phyloP scores from a whole-genome alignment of 495 filamentous ascomycete genomes.

The Hypomontagnella monticulosa region DNA sequence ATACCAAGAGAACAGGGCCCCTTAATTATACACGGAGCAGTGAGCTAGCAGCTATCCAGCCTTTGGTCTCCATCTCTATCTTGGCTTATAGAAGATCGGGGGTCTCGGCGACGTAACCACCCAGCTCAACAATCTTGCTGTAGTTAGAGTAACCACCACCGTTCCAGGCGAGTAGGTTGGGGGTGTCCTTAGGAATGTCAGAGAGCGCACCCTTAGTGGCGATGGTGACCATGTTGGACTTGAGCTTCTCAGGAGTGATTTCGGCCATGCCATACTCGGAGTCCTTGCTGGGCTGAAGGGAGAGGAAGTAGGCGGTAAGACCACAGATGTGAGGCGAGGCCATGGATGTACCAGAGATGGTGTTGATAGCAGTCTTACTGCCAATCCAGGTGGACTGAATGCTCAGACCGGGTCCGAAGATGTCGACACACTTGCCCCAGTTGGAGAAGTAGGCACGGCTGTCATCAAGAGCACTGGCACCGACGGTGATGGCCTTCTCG shows the following conservation, averaged over 20 bases:
- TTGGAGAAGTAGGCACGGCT: conserved; percentile 99
- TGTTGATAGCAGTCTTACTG: conserved; percentile 92
- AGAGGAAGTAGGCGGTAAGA: conserved; percentile 97
- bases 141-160: conserved; percentile 95
- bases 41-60: too few species aligned
- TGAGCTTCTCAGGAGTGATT: conserved; percentile 93
- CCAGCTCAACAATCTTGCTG: conserved; percentile 77
- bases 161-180: conserved; percentile 95
- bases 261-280: conserved; percentile 89
- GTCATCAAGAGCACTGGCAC: conserved; percentile 90
- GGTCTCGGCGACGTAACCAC: conserved; percentile 63
- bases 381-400: conserved; percentile 98
- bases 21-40: too few species aligned
- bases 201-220: conserved; percentile 81
- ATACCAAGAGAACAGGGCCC: too few species aligned
- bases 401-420: conserved; percentile 97
- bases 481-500: conserved; percentile 93
- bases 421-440: conserved; percentile 98
- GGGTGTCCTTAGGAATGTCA: conserved; percentile 86
- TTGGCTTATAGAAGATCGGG: too few species aligned
- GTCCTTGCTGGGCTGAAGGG: conserved; percentile 86
- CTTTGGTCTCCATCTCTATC: too few species aligned
- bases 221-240: conserved; percentile 84
- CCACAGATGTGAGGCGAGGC: conserved; percentile 96
- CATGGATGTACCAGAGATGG: conserved; percentile 99